These are phyloP conservation scores for Fomitopsis serialis DNA, from an alignment of 768 basidiomycete species.

Conservation along the genomic window DNA sequence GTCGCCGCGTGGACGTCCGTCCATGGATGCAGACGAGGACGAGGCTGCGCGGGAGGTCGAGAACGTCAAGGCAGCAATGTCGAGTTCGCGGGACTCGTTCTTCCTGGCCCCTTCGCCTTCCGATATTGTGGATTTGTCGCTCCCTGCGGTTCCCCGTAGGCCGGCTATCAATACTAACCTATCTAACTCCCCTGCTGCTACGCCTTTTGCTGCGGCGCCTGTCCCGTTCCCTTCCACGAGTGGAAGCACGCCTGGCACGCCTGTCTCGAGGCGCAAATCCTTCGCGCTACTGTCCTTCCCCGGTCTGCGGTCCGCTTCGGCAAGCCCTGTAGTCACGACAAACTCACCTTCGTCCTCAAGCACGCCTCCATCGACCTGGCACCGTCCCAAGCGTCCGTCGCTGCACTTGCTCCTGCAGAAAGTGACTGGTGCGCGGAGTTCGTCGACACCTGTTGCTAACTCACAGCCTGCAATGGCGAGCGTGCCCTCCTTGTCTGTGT, in stretches of 20 bases:
- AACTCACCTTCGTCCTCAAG: background rate
- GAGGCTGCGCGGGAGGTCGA: background rate
- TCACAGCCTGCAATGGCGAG: conserved; percentile 23
- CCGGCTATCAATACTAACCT: conserved; percentile 7
- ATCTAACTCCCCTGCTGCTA: conserved; percentile 6
- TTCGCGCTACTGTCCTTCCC: conserved; percentile 26
- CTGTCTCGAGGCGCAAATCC: conserved; percentile 32
- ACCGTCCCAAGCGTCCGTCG: conserved; percentile 60
- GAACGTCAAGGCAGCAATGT: background rate
- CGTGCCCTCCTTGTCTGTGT: conserved; percentile 30
- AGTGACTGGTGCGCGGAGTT: conserved; percentile 14
- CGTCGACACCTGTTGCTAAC: conserved; percentile 21
- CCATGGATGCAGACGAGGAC: background rate
- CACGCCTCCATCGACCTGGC: conserved; percentile 28
- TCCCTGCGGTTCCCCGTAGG: conserved; percentile 5
- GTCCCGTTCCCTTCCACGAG: conserved; percentile 42
- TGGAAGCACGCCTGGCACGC: conserved; percentile 24
- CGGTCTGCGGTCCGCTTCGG: conserved; percentile 24
- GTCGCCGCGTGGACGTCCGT: conserved; percentile 11
- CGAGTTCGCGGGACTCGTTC: conserved; percentile 9
- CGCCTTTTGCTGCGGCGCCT: conserved; percentile 13
- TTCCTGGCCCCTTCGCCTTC: conserved; percentile 7
- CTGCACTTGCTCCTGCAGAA: conserved; percentile 62
- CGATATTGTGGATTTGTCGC: conserved; percentile 5
- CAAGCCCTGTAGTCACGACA: conserved; percentile 1